Evolutionary conservation across 371 early-diverging fungal species (phyloP).

Genomic region (Zychaea mexicana): DNA sequence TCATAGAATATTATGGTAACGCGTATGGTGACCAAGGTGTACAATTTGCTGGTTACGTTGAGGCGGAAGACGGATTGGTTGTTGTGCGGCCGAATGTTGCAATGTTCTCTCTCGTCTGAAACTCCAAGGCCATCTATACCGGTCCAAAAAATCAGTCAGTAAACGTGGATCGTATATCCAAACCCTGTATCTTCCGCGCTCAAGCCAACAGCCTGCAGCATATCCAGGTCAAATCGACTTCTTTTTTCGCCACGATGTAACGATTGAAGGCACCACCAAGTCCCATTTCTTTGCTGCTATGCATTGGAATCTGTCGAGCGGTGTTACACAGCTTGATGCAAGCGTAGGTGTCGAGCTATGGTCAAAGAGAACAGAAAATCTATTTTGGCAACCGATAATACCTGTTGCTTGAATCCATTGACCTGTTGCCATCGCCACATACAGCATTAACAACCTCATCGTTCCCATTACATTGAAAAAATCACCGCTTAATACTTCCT

Average conservation of each 20-base stretch:
- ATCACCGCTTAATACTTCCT: too few relatives aligned
- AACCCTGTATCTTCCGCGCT: not conserved
- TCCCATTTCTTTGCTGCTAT: not conserved
- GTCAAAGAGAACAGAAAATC: not conserved
- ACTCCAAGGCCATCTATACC: not conserved
- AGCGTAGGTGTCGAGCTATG: not conserved
- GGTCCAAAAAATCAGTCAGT: too few relatives aligned
- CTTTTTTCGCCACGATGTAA: not conserved
- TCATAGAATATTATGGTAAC: not conserved
- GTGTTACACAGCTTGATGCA: not conserved
- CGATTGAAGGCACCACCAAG: not conserved
- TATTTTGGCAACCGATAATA: not conserved
- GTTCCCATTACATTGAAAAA: not conserved
- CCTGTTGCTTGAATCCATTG: not conserved
- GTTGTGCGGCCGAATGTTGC: not conserved
- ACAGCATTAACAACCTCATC: not conserved
- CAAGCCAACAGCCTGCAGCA: not conserved
- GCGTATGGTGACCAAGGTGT: not conserved
- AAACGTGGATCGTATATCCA: not conserved
- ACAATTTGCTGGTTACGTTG: not conserved
- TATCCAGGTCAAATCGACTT: not conserved
- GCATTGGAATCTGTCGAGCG: not conserved
- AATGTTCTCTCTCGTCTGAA: not conserved
- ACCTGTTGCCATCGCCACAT: not conserved
- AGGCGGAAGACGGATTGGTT: not conserved